Conservation (phyloP, 129 eudicot genomes). For the Oenanthe sinensis region DNA sequence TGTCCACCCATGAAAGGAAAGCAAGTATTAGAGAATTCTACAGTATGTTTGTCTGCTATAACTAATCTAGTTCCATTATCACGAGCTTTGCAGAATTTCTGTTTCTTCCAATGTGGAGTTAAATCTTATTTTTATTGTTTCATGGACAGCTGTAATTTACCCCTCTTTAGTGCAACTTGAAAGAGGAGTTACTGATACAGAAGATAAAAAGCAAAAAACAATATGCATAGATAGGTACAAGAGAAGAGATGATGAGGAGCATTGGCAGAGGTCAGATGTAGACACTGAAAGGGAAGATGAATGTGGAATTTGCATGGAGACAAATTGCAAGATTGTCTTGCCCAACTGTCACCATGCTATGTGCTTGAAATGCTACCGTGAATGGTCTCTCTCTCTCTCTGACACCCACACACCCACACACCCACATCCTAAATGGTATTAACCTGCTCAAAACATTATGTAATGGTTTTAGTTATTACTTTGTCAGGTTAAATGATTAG, state of each 20-base stretch:
- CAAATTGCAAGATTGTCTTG: slow-evolving; percentile 51
- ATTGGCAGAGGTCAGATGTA: slow-evolving; percentile 25
- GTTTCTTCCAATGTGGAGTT: background rate
- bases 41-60: slow-evolving; percentile 27
- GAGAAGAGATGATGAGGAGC: slow-evolving; percentile 34
- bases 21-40: slow-evolving; percentile 90
- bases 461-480: background rate
- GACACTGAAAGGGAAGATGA: slow-evolving; percentile 63
- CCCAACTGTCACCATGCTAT: slow-evolving; percentile 59
- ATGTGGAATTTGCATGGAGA: slow-evolving; percentile 77
- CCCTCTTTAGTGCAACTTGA: slow-evolving; percentile 65
- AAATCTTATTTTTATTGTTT: slow-evolving; percentile 7
- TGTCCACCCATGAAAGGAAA: slow-evolving; percentile 86
- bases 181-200: slow-evolving; percentile 45
- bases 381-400: slow-evolving; percentile 34
- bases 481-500: background rate
- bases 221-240: slow-evolving; percentile 39
- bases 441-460: background rate
- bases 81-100: background rate
- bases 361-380: slow-evolving; percentile 58
- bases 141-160: slow-evolving; percentile 42
- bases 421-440: background rate
- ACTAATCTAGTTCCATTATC: background rate
- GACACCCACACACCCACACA: background rate
- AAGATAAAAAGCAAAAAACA: slow-evolving; percentile 52